A percentile compares a stretch with the other conserved stretches of the same genome.
These are phyloP conservation scores for Suillus alpinus DNA, from an alignment of 768 basidiomycete genomes.

Conservation along the genomic window DNA sequence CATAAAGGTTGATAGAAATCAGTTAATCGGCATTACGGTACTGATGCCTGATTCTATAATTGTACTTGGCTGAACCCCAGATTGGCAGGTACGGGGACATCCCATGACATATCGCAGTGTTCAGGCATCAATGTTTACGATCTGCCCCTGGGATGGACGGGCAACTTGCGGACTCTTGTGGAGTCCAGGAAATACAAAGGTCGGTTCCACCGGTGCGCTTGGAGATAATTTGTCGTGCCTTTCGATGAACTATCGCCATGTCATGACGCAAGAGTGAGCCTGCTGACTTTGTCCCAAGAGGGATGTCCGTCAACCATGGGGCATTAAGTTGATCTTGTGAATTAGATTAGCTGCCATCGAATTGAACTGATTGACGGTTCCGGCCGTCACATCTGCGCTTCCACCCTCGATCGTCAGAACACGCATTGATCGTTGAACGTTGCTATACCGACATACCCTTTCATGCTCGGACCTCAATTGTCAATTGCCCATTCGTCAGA, in stretches of 20 bases:
- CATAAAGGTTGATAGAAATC: no score
- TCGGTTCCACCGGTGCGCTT: no score
- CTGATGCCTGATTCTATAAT: background rate
- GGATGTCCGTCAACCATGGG: background rate
- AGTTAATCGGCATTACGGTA: no score
- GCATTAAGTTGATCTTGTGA: no score
- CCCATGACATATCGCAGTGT: background rate
- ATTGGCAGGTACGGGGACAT: background rate
- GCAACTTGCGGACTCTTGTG: no score
- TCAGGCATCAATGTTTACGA: background rate
- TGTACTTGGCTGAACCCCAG: background rate
- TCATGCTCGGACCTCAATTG: background rate
- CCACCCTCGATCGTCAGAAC: background rate
- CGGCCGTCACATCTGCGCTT: background rate
- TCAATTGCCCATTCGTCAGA: background rate
- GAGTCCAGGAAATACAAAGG: no score
- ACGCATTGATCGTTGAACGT: background rate
- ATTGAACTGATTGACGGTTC: background rate
- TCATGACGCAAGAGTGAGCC: background rate
- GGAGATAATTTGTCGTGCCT: background rate
- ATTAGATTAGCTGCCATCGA: no score
- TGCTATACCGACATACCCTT: background rate
- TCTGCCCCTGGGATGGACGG: background rate
- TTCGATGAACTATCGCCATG: background rate
- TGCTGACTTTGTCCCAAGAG: background rate